Percentiles rank a stretch among this genome's conserved stretches.
phyloP scores from a whole-genome alignment of 129 eudicot genomes.

The Cynara cardunculus region DNA sequence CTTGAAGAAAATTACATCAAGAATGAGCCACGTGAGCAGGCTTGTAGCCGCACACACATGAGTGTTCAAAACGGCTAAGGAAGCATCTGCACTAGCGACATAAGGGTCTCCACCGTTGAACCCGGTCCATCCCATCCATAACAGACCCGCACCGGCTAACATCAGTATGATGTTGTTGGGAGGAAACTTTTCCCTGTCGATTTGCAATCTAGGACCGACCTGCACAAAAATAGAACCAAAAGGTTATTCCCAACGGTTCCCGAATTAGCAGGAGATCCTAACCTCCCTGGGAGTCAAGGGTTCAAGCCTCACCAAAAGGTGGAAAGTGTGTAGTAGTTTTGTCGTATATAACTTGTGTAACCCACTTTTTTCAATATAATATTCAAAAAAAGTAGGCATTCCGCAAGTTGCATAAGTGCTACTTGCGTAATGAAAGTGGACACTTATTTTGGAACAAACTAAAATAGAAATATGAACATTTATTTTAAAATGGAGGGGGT shows the following conservation, averaged over 20 bases:
- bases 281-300: no score
- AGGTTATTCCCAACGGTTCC: neutral
- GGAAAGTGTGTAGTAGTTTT: no score
- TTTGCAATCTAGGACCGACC: constrained; percentile 52
- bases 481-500: neutral
- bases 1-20: constrained; percentile 33
- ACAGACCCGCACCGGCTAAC: constrained; percentile 59
- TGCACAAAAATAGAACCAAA: neutral
- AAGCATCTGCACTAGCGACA: constrained; percentile 40
- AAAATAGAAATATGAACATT: neutral
- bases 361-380: neutral
- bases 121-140: constrained; percentile 78
- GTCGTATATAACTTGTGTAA: neutral
- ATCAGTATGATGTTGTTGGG: constrained; percentile 58
- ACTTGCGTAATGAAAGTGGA: neutral
- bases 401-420: neutral
- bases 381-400: neutral
- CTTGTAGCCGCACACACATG: constrained; percentile 60
- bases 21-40: constrained; percentile 51
- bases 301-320: no score
- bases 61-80: constrained; percentile 53
- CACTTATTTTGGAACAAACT: neutral
- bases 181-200: constrained; percentile 38
- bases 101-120: constrained; percentile 69
- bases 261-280: neutral